Conservation (phyloP, 1,284 basidiomycete genomes). For the Rhodotorula sp. region DNA sequence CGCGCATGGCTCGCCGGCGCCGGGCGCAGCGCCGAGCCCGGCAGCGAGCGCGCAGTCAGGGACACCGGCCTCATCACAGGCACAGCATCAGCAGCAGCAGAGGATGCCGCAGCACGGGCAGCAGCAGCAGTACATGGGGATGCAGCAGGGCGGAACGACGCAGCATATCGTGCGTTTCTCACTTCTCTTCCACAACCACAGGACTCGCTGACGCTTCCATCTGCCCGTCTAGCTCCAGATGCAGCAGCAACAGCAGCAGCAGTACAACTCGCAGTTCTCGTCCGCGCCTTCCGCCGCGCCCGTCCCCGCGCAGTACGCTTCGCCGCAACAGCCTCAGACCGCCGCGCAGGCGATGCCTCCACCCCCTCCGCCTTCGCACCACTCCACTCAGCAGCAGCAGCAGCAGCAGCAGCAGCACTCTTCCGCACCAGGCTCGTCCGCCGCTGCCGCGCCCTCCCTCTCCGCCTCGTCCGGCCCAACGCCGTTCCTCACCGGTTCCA, state of each 20-base stretch:
- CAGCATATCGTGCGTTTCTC: background rate
- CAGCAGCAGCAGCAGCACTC: background rate
- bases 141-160: background rate
- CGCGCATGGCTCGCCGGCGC: slow-evolving; percentile 3
- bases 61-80: background rate
- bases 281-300: too few species aligned
- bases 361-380: background rate
- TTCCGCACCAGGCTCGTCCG: background rate
- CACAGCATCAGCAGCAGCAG: slow-evolving; percentile 1
- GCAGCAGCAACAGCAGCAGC: slow-evolving; percentile 22
- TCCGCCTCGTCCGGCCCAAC: background rate
- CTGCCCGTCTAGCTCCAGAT: background rate
- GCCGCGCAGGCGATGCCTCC: background rate
- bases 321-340: background rate
- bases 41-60: background rate
- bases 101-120: background rate
- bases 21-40: background rate
- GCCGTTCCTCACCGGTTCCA: background rate
- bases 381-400: background rate
- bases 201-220: too few species aligned
- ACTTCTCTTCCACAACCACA: background rate
- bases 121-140: background rate
- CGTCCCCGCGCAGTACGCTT: background rate
- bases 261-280: background rate
- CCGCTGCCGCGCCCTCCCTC: background rate